phyloP scores from a whole-genome alignment of 768 basidiomycete genomes.

The Clitopilus hobsonii region DNA sequence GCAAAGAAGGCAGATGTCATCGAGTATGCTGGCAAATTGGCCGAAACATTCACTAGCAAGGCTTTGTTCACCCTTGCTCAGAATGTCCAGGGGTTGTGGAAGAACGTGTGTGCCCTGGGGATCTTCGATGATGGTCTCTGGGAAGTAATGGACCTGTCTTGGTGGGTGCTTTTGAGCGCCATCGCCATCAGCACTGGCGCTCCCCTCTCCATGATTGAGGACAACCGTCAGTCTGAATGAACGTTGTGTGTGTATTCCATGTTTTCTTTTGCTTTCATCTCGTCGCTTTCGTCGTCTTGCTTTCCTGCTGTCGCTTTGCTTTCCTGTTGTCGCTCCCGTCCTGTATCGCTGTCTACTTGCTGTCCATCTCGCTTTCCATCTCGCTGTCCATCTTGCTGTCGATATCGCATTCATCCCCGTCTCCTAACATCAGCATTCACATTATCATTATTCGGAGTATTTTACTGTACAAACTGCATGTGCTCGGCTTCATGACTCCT shows the following conservation, averaged over 20 bases:
- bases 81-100: slow-evolving; percentile 75
- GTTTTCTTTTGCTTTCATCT: too few species aligned
- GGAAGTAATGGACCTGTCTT: slow-evolving; percentile 74
- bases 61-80: slow-evolving; percentile 53
- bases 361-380: background rate
- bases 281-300: too few species aligned
- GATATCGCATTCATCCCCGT: background rate
- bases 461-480: too few species aligned
- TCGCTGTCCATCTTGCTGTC: background rate
- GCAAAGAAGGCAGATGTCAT: slow-evolving; percentile 46
- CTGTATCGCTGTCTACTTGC: background rate
- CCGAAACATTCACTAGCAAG: slow-evolving; percentile 36
- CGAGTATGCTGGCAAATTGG: slow-evolving; percentile 44
- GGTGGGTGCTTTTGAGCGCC: slow-evolving; percentile 65
- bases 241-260: too few species aligned
- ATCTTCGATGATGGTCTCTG: slow-evolving; percentile 69
- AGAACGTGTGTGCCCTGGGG: slow-evolving; percentile 71
- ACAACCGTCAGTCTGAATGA: too few species aligned
- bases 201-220: slow-evolving; percentile 3
- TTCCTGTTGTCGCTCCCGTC: too few species aligned
- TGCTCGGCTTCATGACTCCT: too few species aligned
- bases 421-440: background rate
- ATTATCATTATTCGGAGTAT: too few species aligned
- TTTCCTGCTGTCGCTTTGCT: too few species aligned
- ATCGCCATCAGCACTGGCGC: slow-evolving; percentile 41